Evolutionary conservation across 176 grass and related monocot species (phyloP).

Genomic region (Carex littledalei): DNA sequence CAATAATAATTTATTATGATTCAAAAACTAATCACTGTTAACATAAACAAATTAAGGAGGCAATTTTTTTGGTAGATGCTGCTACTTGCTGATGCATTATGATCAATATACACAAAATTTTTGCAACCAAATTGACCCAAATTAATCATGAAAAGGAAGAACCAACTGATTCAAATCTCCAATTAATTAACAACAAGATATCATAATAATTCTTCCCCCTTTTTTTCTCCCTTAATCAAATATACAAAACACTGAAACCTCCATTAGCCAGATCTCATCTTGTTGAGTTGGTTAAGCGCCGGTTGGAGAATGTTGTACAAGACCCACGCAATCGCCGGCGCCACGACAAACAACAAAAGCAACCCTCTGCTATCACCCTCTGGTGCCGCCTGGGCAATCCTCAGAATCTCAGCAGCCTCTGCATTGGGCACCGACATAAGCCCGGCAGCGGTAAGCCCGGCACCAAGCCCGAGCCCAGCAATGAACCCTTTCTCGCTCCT

Average conservation of each 20-base stretch:
- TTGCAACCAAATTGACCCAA: background rate
- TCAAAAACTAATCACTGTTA: background rate
- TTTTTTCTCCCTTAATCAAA: background rate
- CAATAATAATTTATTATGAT: background rate
- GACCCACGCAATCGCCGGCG: conserved; percentile 45
- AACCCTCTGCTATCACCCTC: conserved; percentile 38
- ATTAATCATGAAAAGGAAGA: background rate
- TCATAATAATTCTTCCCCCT: background rate
- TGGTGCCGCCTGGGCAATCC: conserved; percentile 10
- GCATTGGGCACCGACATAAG: conserved; percentile 32
- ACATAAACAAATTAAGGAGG: background rate
- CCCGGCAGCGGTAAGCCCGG: conserved; percentile 24
- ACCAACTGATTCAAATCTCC: background rate
- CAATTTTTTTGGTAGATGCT: background rate
- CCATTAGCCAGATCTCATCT: conserved; percentile 43
- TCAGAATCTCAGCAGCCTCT: conserved; percentile 27
- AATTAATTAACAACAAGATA: conserved; percentile 5
- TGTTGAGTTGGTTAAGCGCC: conserved; percentile 56
- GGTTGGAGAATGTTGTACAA: conserved; percentile 55
- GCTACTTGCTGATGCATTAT: background rate
- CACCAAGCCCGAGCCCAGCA: conserved; percentile 42
- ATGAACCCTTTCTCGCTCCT: conserved; percentile 36
- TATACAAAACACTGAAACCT: background rate
- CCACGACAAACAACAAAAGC: conserved; percentile 43
- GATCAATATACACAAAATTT: background rate